phyloP scores from a whole-genome alignment of 2,329 filamentous ascomycete genomes.

The Pleurostoma richardsiae region DNA sequence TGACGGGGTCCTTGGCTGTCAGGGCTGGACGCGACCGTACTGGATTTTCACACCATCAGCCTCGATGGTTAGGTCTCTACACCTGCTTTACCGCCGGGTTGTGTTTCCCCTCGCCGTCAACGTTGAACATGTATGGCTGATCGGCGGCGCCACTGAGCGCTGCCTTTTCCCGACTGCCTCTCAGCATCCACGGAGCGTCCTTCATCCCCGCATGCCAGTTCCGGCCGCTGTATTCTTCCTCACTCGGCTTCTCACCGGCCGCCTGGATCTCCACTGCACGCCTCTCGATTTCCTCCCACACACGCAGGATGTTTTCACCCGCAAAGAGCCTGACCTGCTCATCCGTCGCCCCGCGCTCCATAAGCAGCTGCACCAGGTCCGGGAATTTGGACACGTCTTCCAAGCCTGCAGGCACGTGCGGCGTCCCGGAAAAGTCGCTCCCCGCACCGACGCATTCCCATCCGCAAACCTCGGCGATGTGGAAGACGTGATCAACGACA shows the following conservation, averaged over 20 bases:
- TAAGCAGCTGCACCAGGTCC: conserved; percentile 13
- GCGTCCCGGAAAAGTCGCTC: not conserved
- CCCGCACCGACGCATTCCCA: conserved; percentile 6
- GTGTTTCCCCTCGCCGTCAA: conserved; percentile 1
- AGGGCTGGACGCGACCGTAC: not conserved
- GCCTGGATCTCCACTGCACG: conserved; percentile 16
- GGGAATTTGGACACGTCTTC: conserved; percentile 16
- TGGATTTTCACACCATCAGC: not conserved
- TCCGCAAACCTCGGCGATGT: conserved; percentile 10
- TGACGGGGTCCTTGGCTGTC: not conserved
- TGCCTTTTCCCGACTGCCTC: not conserved
- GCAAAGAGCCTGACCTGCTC: conserved; percentile 4
- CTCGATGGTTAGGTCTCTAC: not conserved
- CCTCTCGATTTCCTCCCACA: conserved; percentile 20
- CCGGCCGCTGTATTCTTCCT: not conserved
- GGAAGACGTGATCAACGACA: conserved; percentile 17
- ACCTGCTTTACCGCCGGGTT: conserved; percentile 1
- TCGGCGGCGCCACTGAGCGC: not conserved
- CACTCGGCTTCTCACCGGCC: conserved; percentile 7
- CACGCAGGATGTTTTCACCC: conserved; percentile 11
- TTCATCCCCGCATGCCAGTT: conserved; percentile 1
- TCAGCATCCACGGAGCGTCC: conserved; percentile 2
- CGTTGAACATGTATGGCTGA: conserved; percentile 1
- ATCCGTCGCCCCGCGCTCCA: not conserved
- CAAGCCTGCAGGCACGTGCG: not conserved